phyloP scores from a whole-genome alignment of 2,329 filamentous ascomycete species.

The Xylariaceae sp. region DNA sequence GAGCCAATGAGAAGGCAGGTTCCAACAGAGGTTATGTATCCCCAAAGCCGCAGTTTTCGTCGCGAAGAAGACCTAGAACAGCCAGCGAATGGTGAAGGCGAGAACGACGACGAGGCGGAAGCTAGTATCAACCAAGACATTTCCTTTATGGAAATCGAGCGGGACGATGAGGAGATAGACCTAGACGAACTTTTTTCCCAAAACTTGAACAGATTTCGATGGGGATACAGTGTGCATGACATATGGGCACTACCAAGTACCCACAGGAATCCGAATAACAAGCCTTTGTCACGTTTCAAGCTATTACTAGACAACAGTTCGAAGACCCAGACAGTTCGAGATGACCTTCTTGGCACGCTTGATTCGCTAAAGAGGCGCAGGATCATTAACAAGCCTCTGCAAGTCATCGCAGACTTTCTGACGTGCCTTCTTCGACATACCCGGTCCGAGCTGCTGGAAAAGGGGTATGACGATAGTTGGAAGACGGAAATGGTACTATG shows the following conservation, averaged over 20 bases:
- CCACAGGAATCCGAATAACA: neutral
- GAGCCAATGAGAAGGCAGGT: neutral
- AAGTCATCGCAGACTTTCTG: no score
- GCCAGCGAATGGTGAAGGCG: neutral
- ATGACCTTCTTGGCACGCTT: no score
- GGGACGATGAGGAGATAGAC: no score
- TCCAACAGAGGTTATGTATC: neutral
- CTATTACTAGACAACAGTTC: no score
- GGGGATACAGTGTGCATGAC: neutral
- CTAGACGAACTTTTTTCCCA: neutral
- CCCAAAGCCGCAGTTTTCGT: neutral
- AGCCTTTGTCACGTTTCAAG: no score
- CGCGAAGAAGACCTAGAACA: neutral
- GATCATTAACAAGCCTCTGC: no score
- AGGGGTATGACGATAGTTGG: constrained; percentile 17
- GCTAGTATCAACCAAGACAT: neutral
- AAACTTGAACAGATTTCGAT: neutral
- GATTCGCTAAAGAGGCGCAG: no score
- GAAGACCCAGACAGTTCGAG: no score
- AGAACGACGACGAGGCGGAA: neutral
- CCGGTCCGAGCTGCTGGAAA: constrained; percentile 16
- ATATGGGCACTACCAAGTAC: neutral
- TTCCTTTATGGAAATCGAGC: no score
- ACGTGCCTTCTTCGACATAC: constrained; percentile 13
- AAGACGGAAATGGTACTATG: constrained; percentile 28